These are phyloP conservation scores for Elongisporangium anandrum DNA, from an alignment of 352 stramenopile genomes.

Conservation along the genomic window DNA sequence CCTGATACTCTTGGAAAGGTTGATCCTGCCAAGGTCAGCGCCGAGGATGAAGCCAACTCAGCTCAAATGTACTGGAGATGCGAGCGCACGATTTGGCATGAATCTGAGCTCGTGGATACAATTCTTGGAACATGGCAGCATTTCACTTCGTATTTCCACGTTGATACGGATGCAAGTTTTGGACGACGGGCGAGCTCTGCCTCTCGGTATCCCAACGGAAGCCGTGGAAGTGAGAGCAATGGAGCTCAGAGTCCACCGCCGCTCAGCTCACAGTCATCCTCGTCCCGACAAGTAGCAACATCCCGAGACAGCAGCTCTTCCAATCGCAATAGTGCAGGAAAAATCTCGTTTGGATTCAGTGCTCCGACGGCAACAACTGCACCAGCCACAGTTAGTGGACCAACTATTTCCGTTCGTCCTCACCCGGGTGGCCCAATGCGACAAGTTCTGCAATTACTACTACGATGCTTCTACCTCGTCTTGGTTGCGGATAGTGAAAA, in stretches of 20 bases:
- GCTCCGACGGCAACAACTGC: conserved; percentile 10
- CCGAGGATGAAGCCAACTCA: conserved; percentile 1
- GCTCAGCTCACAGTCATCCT: not conserved
- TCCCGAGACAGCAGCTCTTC: conserved; percentile 4
- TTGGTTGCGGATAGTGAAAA: conserved; percentile 47
- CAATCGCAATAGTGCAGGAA: conserved; percentile 9
- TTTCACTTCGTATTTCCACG: conserved; percentile 68
- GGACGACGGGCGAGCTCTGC: conserved; percentile 54
- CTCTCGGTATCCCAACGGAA: conserved; percentile 16
- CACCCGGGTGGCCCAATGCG: conserved; percentile 80
- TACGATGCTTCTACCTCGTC: conserved; percentile 72
- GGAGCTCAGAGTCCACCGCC: conserved; percentile 45
- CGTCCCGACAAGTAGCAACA: conserved; percentile 9
- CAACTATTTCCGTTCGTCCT: conserved; percentile 53
- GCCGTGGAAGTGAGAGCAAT: conserved; percentile 18
- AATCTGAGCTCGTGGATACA: conserved; percentile 70
- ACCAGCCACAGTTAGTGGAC: conserved; percentile 1
- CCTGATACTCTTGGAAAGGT: conserved; percentile 61
- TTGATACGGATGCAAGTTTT: conserved; percentile 72
- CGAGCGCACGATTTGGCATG: conserved; percentile 65
- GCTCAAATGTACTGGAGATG: conserved; percentile 70
- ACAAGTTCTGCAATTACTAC: conserved; percentile 70
- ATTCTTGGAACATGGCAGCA: conserved; percentile 81
- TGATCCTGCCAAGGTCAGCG: conserved; percentile 29
- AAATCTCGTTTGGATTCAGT: conserved; percentile 17